Base-by-base conservation (phyloP, 164 flowering plant genomes). In the Tinospora cordifolia region DNA sequence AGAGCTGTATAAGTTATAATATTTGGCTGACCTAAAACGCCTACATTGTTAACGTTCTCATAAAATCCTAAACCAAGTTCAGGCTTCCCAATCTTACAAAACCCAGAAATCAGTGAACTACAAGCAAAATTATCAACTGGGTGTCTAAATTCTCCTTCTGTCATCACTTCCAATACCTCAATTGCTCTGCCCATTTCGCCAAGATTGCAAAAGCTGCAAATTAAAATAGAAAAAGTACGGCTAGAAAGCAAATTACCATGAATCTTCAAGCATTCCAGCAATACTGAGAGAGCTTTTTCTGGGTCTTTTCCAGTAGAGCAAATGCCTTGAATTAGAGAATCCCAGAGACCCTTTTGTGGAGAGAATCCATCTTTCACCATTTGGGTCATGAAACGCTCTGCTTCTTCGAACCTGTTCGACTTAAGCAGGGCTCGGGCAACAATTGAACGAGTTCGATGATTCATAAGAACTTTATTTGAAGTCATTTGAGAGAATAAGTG, bases 121-220 rank as follows among this genome's bases (percentile, higher is more conserved):
- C 76, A 85, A 19, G 89, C 91, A 79, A 81, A 87, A 81, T 87
- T 83, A 69, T 75, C 74, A 73, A 84, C 73, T 30, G 86, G 85
- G 83, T 84, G 82, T 38, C 73, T 76, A 24, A 80, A 39, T 57
- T 79, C 80, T 19, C 75, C 82, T 70, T 75, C 69, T 19, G 62
- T 72, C 87, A 90, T 90, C 81, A 84, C 68, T 76, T 84, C 88
- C 73, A 88, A 69, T 30, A 84, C 89, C 74, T 88, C 87, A 75
- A 86, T 70, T 22, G 82, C 91, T 66, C 79, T 82, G 70, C 69
- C 78, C 88, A 88, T 85, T 63, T 75, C 74, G 27, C 89, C 89
- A 11, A 41, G 36, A 65, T 71, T 67, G 59, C 85, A 75, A 71
- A 85, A 91, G 69, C 76, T 64, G 68, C 75, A 72, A 81, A 88